Evolutionary conservation across 2,329 filamentous ascomycete species (phyloP).

Genomic region (Talaromyces sp.): DNA sequence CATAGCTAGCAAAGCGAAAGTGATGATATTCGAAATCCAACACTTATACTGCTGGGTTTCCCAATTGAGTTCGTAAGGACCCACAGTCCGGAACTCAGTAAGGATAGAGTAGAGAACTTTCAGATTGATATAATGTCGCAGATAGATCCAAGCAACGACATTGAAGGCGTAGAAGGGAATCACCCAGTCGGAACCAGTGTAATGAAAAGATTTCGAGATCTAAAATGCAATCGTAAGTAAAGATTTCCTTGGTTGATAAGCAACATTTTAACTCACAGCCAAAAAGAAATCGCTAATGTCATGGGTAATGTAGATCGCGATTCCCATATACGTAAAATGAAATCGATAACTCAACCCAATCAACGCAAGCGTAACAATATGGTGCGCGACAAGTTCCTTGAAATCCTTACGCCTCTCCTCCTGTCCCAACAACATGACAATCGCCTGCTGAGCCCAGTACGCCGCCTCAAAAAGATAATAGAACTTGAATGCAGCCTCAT

Average conservation of each 20-base stretch:
- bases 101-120: slow-evolving; percentile 43
- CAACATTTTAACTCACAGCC: slow-evolving; percentile 57
- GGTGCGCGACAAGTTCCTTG: slow-evolving; percentile 84
- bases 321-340: slow-evolving; percentile 90
- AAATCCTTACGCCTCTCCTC: slow-evolving; percentile 93
- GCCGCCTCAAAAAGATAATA: slow-evolving; percentile 91
- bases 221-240: slow-evolving; percentile 35
- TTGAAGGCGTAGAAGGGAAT: slow-evolving; percentile 81
- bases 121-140: slow-evolving; percentile 69
- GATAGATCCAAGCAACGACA: slow-evolving; percentile 79
- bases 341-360: slow-evolving; percentile 87
- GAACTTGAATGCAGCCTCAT: slow-evolving; percentile 79
- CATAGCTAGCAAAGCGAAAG: slow-evolving; percentile 40
- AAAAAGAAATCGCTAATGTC: slow-evolving; percentile 94
- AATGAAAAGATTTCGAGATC: slow-evolving; percentile 89
- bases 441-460: slow-evolving; percentile 91
- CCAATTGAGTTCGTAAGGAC: slow-evolving; percentile 47
- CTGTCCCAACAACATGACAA: slow-evolving; percentile 79
- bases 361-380: slow-evolving; percentile 79
- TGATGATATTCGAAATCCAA: slow-evolving; percentile 45
- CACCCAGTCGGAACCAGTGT: slow-evolving; percentile 74
- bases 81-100: slow-evolving; percentile 45
- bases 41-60: slow-evolving; percentile 48
- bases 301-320: slow-evolving; percentile 88
- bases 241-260: too few relatives aligned